A percentile compares a stretch with the other conserved stretches of the same genome.
Conservation (phyloP, 1,284 basidiomycete genomes). For the Fistulinella cinereoalba region DNA sequence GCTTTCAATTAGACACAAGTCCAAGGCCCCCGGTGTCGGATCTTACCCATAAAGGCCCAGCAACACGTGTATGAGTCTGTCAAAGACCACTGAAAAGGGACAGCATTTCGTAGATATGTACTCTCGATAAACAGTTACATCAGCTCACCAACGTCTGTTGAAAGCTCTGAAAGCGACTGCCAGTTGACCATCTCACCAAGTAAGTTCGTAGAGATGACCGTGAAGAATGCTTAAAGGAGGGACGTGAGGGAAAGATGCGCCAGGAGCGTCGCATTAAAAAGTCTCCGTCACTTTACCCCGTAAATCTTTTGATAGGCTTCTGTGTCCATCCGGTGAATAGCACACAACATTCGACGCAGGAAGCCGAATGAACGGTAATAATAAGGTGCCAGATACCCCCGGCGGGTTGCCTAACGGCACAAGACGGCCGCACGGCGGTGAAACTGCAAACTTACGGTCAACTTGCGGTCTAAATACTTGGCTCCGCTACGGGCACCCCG, state of each 20-base stretch:
- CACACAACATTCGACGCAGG: constrained; percentile 7
- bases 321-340: constrained; percentile 9
- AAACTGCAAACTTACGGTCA: constrained; percentile 6
- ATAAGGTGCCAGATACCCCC: constrained; percentile 1
- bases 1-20: not conserved
- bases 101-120: not conserved
- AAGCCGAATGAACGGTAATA: constrained; percentile 23
- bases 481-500: not conserved
- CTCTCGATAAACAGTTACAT: not conserved
- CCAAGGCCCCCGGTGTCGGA: not conserved
- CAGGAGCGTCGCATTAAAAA: constrained; percentile 15
- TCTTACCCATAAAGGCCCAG: constrained; percentile 32
- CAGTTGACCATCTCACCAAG: constrained; percentile 25
- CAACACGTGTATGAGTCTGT: constrained; percentile 27
- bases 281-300: constrained; percentile 3
- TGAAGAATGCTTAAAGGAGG: constrained; percentile 1
- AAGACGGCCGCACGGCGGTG: constrained; percentile 11
- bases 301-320: constrained; percentile 12
- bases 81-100: constrained; percentile 19
- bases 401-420: constrained; percentile 22
- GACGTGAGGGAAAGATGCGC: not conserved
- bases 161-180: constrained; percentile 26
- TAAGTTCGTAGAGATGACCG: constrained; percentile 1
- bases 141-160: constrained; percentile 22
- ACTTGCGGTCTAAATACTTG: constrained; percentile 5